phyloP scores from a whole-genome alignment of 139 green algal species.

The Micromonas commoda region DNA sequence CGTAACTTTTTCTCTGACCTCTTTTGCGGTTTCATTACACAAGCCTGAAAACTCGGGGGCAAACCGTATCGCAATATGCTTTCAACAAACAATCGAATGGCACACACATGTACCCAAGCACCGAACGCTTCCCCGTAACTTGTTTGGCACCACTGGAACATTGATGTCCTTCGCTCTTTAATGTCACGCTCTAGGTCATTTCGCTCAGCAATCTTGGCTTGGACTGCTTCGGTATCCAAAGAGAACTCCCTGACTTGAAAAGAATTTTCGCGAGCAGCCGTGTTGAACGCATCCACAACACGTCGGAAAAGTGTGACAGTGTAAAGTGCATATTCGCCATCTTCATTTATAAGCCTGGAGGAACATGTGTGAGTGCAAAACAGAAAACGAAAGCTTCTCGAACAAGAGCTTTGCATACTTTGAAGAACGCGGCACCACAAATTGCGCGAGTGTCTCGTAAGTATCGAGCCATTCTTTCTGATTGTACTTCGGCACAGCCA shows the following conservation, averaged over 20 bases:
- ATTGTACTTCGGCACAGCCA: conserved; percentile 73
- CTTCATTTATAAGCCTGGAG: conserved; percentile 66
- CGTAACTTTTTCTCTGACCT: conserved; percentile 59
- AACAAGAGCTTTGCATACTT: too few species aligned
- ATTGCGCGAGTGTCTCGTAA: conserved; percentile 87
- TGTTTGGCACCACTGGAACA: conserved; percentile 79
- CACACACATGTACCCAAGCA: conserved; percentile 82
- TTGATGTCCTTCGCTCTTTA: conserved; percentile 51
- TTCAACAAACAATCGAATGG: conserved; percentile 92
- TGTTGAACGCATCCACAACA: conserved; percentile 89
- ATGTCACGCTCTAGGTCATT: conserved; percentile 54
- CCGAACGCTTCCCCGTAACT: conserved; percentile 88
- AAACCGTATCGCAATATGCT: conserved; percentile 95
- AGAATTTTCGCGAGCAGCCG: conserved; percentile 60
- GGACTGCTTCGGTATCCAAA: conserved; percentile 9
- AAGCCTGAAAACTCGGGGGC: conserved; percentile 68
- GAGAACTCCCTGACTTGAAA: conserved; percentile 78
- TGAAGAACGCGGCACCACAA: conserved; percentile 50
- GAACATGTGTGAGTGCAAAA: too few species aligned
- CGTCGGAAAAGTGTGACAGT: conserved; percentile 81
- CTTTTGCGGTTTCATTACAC: conserved; percentile 61
- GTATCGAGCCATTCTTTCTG: conserved; percentile 65
- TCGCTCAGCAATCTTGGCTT: not conserved
- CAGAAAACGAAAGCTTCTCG: too few species aligned
- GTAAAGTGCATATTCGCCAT: conserved; percentile 83